A percentile compares a stretch with the other conserved stretches of the same genome.
phyloP scores from a whole-genome alignment of 176 grass and related monocot genomes.

The Lolium rigidum region DNA sequence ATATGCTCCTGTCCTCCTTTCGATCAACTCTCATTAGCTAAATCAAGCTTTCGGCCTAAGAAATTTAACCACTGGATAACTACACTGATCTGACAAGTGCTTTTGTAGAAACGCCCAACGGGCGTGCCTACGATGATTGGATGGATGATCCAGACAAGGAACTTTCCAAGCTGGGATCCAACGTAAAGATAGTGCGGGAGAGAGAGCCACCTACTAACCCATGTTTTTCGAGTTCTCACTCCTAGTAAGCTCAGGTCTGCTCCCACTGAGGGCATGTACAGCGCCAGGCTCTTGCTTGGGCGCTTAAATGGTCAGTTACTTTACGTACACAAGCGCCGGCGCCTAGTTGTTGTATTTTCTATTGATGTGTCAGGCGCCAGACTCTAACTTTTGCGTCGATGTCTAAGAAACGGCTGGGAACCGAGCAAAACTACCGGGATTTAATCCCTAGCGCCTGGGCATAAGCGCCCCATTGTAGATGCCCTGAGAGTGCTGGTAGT shows the following conservation, averaged over 20 bases:
- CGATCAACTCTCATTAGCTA: neutral
- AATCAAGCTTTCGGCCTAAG: slow-evolving; percentile 22
- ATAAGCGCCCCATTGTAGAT: too few species aligned
- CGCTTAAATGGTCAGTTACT: too few species aligned
- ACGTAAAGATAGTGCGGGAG: neutral
- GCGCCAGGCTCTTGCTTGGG: too few species aligned
- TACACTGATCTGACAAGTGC: neutral
- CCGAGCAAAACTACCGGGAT: too few species aligned
- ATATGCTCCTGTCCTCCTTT: neutral
- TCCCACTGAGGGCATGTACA: too few species aligned
- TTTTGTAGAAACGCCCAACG: neutral
- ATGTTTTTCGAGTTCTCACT: neutral
- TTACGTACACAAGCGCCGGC: too few species aligned
- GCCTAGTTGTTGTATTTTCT: too few species aligned
- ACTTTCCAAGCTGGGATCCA: slow-evolving; percentile 23
- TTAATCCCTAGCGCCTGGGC: too few species aligned
- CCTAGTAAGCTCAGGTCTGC: neutral
- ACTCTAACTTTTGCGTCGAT: too few species aligned
- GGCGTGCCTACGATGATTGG: neutral
- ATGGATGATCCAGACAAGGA: neutral
- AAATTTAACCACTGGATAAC: slow-evolving; percentile 3
- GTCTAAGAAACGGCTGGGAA: too few species aligned
- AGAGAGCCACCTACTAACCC: slow-evolving; percentile 1
- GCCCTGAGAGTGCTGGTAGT: too few species aligned
- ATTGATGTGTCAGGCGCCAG: too few species aligned